Evolutionary conservation across 2,329 filamentous ascomycete species (phyloP), one percentile per base, ranked within the genome.

Genomic region (Beauveria medogensis): DNA sequence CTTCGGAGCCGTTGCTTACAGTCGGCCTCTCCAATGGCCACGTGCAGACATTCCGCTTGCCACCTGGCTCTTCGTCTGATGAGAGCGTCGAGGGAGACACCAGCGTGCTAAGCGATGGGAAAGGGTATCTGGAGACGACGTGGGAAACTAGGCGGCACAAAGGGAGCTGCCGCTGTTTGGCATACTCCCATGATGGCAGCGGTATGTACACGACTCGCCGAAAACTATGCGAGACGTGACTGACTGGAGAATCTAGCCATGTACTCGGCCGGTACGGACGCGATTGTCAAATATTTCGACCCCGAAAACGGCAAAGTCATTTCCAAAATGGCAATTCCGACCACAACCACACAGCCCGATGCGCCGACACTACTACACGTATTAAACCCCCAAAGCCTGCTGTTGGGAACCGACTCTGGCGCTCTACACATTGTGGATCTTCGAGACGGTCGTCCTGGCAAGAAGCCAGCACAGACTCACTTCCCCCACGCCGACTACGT

Each of bases 101-200:
- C 51, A 84, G 78, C 65, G 74, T 80, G 2, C 60, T 81, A 24
- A 83, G 78, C 22, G 77, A 80, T 67, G 91, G 91, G 12, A 88
- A 83, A 64, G 89, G 87, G 48, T 84, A 87, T 60, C 89, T 97
- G 64, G 89, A 92, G 67, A 91, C 88, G 0, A 78, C 87, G 63
- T 99, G 94, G 94, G 84, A 85, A 68, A 97, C 94, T 5, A 82
- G 87, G 66, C 83, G 94, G 63, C 94, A 99, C 77, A 96, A 96
- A 78, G 93, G 92, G 14, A 97, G 92, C 80, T 97, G 93, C 71
- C 83, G 94, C 58, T 87, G 85, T 63, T 77, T 97, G 60, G 85
- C 82, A 5, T 97, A 92, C 75, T 88, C 86, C 65, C 74, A 85
- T 61, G 92, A 97, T 71, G 94, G 93, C 18, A 78, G 83, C 65